Evolutionary conservation across 1,284 basidiomycete genomes (phyloP).

Genomic region (Dichomitus squalens): DNA sequence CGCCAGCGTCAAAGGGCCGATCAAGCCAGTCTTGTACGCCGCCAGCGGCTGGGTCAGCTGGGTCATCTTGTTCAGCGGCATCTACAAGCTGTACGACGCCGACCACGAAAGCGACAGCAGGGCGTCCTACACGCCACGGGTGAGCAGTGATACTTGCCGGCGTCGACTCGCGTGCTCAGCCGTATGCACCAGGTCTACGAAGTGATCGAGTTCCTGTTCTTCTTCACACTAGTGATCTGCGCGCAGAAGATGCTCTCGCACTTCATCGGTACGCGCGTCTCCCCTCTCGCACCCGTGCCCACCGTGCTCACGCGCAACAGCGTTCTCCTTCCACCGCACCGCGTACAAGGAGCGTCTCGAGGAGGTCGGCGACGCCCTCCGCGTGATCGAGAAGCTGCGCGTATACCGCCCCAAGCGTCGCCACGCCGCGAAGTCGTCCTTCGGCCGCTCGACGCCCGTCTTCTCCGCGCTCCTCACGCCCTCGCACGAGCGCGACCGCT

Average conservation of each 20-base stretch:
- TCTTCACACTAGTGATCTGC: constrained; percentile 62
- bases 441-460: constrained; percentile 28
- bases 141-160: constrained; percentile 22
- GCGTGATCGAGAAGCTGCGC: constrained; percentile 70
- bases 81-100: constrained; percentile 56
- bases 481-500: constrained; percentile 35
- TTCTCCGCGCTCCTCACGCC: constrained; percentile 31
- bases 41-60: constrained; percentile 69
- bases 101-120: constrained; percentile 45
- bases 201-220: constrained; percentile 71
- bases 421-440: constrained; percentile 29
- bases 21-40: constrained; percentile 71
- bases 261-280: constrained; percentile 49
- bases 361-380: constrained; percentile 54
- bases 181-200: constrained; percentile 45
- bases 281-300: too few relatives aligned
- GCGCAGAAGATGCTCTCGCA: constrained; percentile 67
- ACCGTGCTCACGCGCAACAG: constrained; percentile 30
- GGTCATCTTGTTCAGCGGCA: constrained; percentile 67
- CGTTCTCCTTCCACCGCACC: constrained; percentile 74
- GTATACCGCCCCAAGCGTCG: constrained; percentile 64
- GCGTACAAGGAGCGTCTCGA: constrained; percentile 78
- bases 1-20: constrained; percentile 63
- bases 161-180: not conserved
- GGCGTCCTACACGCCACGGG: constrained; percentile 56